Conservation (phyloP, 2,329 filamentous ascomycete species). For the Nothophoma quercina region DNA sequence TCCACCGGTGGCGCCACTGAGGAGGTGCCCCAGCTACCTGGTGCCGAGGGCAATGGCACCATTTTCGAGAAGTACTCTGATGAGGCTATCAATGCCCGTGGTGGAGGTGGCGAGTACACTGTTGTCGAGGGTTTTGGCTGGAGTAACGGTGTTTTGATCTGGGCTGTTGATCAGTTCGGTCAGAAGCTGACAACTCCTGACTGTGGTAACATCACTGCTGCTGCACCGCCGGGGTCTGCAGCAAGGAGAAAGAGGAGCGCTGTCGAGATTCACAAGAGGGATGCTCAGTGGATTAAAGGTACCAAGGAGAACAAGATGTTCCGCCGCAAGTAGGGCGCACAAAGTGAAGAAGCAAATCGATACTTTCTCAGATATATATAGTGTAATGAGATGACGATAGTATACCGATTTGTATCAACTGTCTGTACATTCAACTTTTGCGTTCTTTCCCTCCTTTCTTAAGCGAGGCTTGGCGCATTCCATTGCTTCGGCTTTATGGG, state of each 20-base stretch:
- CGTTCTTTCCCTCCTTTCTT: no score
- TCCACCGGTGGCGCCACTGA: conserved; percentile 69
- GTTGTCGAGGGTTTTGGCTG: conserved; percentile 76
- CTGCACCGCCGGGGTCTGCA: conserved; percentile 26
- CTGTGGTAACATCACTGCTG: conserved; percentile 45
- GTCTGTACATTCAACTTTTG: background rate
- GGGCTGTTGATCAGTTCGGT: conserved; percentile 69
- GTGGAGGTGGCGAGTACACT: conserved; percentile 72
- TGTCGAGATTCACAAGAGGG: conserved; percentile 37
- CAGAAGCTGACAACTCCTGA: conserved; percentile 63
- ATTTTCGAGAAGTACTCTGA: conserved; percentile 77
- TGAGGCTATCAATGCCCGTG: conserved; percentile 66
- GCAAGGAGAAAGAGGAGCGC: conserved; percentile 41
- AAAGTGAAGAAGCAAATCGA: background rate
- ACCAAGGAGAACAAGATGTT: conserved; percentile 23
- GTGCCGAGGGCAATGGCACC: conserved; percentile 62
- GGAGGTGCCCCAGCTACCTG: conserved; percentile 30
- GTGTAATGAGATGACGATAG: no score
- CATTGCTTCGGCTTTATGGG: no score
- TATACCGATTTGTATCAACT: background rate
- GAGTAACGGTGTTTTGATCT: conserved; percentile 74
- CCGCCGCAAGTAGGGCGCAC: conserved; percentile 1
- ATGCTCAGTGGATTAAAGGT: conserved; percentile 44
- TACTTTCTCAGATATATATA: background rate
- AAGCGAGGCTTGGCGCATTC: no score